Base-by-base conservation (phyloP, 371 early-diverging fungal genomes). In the Mortierella sp. region DNA sequence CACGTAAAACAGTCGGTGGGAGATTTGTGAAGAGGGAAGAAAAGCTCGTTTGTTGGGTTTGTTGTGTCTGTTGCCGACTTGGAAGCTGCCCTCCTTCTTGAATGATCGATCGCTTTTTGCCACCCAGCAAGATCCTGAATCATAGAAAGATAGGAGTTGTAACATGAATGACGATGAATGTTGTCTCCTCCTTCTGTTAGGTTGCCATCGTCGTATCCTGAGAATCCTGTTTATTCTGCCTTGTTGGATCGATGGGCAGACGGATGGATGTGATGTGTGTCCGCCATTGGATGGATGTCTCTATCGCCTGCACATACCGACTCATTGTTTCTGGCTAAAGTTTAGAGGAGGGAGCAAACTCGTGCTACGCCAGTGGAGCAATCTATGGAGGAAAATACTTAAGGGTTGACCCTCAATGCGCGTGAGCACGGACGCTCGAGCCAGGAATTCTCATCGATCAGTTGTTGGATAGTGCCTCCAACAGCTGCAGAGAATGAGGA, bases 401-500 rank as follows among this genome's bases (percentile, higher is more conserved):
- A 48, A 48, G 49, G 49, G 49, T 48, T 14, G 9, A 7, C 7
- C 39, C 39, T 39, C 9, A 39, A 39, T n/a, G n/a, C n/a, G n/a
- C n/a, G n/a, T n/a, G n/a, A n/a, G n/a, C n/a, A n/a, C n/a, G n/a
- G n/a, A n/a, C n/a, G n/a, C n/a, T n/a, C n/a, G n/a, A n/a, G n/a
- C n/a, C n/a, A n/a, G n/a, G n/a, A n/a, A n/a, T 65, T 60, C 47
- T 69, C 54, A 27, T 66, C 67, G 49, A 70, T 62, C 54, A 76
- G 4, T 28, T 65, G 18, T 41, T 76, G 78, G 39, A 76, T 54
- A 0, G 71, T 61, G 2, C 62, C 63, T 3, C 71, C 78, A 30
- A 76, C 58, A 9, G 60, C 71, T 4, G 66, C 58, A 2, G 78
- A 71, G 23, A 76, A 41, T n/a, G 53, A 41, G 1, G 59, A 61